Conservation (phyloP, 2,329 filamentous ascomycete species). For the Colletotrichum costaricense region DNA sequence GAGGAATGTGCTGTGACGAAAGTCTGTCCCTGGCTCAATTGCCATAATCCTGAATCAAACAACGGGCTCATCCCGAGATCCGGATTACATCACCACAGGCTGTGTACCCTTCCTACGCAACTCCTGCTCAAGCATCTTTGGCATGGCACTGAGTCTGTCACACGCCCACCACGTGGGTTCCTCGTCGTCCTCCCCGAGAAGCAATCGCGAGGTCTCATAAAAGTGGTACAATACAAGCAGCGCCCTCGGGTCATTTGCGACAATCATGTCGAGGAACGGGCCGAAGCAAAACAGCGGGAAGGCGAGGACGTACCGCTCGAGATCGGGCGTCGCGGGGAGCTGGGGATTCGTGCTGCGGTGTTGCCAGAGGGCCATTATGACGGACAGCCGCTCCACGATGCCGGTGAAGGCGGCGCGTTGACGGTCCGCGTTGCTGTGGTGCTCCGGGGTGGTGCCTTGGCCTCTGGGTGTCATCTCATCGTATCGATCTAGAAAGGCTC, state of each 20-base stretch:
- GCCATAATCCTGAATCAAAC: background rate
- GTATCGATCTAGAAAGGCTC: conserved; percentile 38
- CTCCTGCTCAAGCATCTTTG: conserved; percentile 2
- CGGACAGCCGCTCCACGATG: conserved; percentile 34
- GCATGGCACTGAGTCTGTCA: conserved; percentile 38
- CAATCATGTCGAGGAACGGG: conserved; percentile 39
- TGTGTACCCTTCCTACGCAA: background rate
- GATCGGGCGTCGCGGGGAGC: conserved; percentile 26
- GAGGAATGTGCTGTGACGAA: background rate
- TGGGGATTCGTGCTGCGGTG: background rate
- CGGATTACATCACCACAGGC: background rate
- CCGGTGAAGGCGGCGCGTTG: conserved; percentile 38
- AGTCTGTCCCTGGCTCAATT: background rate
- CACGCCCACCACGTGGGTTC: conserved; percentile 42
- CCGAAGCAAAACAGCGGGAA: conserved; percentile 44
- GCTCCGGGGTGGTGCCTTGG: too few relatives aligned
- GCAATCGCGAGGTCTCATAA: conserved; percentile 38
- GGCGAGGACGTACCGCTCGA: conserved; percentile 42
- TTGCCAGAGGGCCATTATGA: conserved; percentile 32
- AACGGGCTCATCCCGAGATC: background rate
- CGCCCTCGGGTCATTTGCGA: conserved; percentile 40
- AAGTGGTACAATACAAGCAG: conserved; percentile 43
- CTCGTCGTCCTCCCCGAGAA: conserved; percentile 32
- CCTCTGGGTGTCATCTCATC: conserved; percentile 31
- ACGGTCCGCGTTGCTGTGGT: background rate